Percentiles rank a stretch among this genome's conserved stretches.
These are phyloP conservation scores for Mycena sp. DNA, from an alignment of 1,284 basidiomycete species.

Conservation along the genomic window DNA sequence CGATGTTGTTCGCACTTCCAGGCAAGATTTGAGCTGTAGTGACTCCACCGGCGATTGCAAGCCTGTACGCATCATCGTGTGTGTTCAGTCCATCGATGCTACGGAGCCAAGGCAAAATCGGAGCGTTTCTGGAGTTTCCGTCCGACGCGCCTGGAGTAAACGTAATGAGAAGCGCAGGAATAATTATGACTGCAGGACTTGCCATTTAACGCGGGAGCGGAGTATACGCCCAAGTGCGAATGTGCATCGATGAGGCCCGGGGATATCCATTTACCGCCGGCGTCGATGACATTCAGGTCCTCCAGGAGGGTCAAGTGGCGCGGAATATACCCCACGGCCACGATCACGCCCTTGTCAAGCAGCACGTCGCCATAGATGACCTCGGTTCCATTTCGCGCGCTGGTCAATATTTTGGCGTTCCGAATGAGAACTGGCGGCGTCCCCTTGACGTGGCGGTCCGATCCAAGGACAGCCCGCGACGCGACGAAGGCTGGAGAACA, in stretches of 20 bases:
- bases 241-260: slow-evolving; percentile 63
- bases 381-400: slow-evolving; percentile 60
- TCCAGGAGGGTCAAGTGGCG: background rate
- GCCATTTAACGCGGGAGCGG: slow-evolving; percentile 49
- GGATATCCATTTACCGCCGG: slow-evolving; percentile 54
- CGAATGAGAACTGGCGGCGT: slow-evolving; percentile 68
- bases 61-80: slow-evolving; percentile 34
- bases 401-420: slow-evolving; percentile 78
- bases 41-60: slow-evolving; percentile 36
- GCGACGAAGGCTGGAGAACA: background rate
- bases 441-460: slow-evolving; percentile 74
- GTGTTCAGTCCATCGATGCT: slow-evolving; percentile 36
- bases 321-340: slow-evolving; percentile 52
- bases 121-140: slow-evolving; percentile 51
- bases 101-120: slow-evolving; percentile 48
- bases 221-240: slow-evolving; percentile 65
- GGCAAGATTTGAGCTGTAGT: slow-evolving; percentile 35
- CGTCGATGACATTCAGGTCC: slow-evolving; percentile 50
- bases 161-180: background rate
- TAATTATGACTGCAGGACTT: background rate
- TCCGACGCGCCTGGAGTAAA: slow-evolving; percentile 45
- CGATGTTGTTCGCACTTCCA: slow-evolving; percentile 53
- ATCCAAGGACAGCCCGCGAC: slow-evolving; percentile 34
- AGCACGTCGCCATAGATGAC: slow-evolving; percentile 67
- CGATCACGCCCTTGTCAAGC: slow-evolving; percentile 64